Percentiles rank a stretch among this genome's conserved stretches.
Conservation (phyloP, 1,284 basidiomycete species). For the Trametes hirsuta region DNA sequence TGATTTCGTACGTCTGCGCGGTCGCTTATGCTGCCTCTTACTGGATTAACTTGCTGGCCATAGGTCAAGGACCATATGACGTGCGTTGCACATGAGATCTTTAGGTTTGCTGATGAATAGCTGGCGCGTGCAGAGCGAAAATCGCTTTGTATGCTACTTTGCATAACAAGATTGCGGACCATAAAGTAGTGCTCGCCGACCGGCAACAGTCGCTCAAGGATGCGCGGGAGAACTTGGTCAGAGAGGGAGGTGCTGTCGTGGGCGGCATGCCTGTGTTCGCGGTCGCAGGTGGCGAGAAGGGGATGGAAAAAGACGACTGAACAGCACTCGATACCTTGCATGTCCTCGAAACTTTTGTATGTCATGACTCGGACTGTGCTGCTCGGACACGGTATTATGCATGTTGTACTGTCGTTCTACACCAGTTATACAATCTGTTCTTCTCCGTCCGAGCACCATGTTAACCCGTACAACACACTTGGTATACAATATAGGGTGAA, state of each 20-base stretch:
- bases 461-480: too few species aligned
- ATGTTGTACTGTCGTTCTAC: too few species aligned
- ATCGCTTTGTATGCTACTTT: constrained; percentile 30
- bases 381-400: too few species aligned
- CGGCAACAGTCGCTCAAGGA: constrained; percentile 28
- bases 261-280: constrained; percentile 4
- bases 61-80: constrained; percentile 38
- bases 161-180: constrained; percentile 18
- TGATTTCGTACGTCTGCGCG: too few species aligned
- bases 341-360: too few species aligned
- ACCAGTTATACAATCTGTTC: constrained; percentile 20
- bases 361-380: too few species aligned
- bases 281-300: neutral
- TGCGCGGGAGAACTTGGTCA: constrained; percentile 29
- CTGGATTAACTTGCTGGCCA: neutral
- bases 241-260: constrained; percentile 33
- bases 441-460: too few species aligned
- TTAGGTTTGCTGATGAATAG: neutral
- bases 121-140: constrained; percentile 24
- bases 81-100: constrained; percentile 17
- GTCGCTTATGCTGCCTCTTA: neutral
- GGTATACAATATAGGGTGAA: too few species aligned
- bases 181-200: constrained; percentile 23
- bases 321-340: too few species aligned
- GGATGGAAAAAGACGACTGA: too few species aligned